Base-by-base conservation (phyloP, 495 filamentous ascomycete genomes). In the Letharia lupina region DNA sequence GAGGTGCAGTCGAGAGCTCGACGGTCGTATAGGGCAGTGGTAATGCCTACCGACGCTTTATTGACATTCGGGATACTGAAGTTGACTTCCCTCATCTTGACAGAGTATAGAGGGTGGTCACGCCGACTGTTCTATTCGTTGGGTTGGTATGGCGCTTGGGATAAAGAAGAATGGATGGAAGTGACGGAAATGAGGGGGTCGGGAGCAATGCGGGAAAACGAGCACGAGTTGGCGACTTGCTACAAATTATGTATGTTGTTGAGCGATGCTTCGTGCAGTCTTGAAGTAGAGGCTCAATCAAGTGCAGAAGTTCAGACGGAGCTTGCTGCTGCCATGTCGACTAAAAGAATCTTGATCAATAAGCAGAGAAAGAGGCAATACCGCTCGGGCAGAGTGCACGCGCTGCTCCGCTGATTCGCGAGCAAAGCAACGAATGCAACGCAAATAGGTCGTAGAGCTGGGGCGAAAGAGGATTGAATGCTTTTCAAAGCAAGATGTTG, bases 1-100 rank as follows among this genome's bases (percentile, higher is more conserved):
- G 94, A 98, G 67, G 94, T 98, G 80, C 94, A 98, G 75, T 98
- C 94, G 70, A 98, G 87, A 64, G 94, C 94, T 75, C 94, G 87
- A 67, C 94, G 90, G 76, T 98, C 94, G 75, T 98, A 98, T 67
- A 98, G 85, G 74, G 93, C 95, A 57, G 94, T 97, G 69, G 94
- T 98, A 81, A 98, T 98, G 71, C 94, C 93, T 75, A 98, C 94
- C 65, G 94, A 96, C 70, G 94, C 94, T 87, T 98, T 98, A 81
- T 98, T 98, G 83, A 95, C 92, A 84, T 94, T 96, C 45, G 94
- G 94, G 74, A 98, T 97, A 79, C 94, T 97, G 79, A 98, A 98
- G 77, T 98, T 98, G 80, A 96, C 91, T 85, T 98, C 94, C 78
- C 94, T 90, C 94, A 98, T 98, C 69, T 77, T 86, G 81, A 67